Base-by-base conservation (phyloP, 768 basidiomycete genomes). In the Trametes coccinea region DNA sequence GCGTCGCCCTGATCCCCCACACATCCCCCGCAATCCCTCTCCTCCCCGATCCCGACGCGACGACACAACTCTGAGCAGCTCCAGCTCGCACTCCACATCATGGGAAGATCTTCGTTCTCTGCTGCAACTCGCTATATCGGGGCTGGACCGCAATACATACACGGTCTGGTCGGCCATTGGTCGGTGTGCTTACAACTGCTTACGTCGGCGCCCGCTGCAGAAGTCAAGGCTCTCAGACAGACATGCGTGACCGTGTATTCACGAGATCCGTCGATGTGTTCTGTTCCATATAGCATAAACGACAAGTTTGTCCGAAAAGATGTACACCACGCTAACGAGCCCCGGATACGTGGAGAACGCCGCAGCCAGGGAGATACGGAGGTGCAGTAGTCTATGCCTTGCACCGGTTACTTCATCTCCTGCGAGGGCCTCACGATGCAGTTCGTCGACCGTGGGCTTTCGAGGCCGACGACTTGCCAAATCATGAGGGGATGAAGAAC, bases 321-420 rank as follows among this genome's bases (percentile, higher is more conserved):
- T 92, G 89, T 92, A 77, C 87, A 88, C 89, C 88, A 85, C 86
- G 53, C 85, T 85, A 88, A 92, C 89, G 89, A 88, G 81, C 89
- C 89, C 87, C 81, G 78, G 71, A 77, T 79, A 80, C 78, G 83
- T 84, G 34, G 67, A 67, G 22, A 67, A 66, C 72, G 60, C 73
- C 76, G 80, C 80, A 79, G 75, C 78, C 73, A 82, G 86, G 89
- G 86, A 88, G 89, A 92, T 92, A 92, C 89, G 85, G 88, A 86
- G 88, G 89, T 85, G 82, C 84, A 59, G 54, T 62, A 86, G 78
- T 81, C 82, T 89, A 90, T 90, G 89, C 89, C 86, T 72, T 88
- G 89, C 89, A 82, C 89, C 87, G 84, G 57, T 85, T 87, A 88
- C 70, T 91, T 86, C 85, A 89, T 91, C 88, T 91, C 87, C 89